Conservation (phyloP, 179 eudicot species). For the Spergularia azorica region DNA sequence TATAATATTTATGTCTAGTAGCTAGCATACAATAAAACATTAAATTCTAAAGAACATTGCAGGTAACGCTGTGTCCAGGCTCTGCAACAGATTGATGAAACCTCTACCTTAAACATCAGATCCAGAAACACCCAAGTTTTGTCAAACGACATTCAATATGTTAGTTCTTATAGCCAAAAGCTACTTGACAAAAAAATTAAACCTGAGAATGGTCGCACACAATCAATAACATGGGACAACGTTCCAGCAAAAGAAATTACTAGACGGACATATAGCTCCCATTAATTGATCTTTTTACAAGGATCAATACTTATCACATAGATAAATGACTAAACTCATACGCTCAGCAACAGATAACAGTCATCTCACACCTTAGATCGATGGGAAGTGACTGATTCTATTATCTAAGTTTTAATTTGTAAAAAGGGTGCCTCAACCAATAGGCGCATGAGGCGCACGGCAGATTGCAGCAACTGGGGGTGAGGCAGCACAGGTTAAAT, state of each 20-base stretch:
- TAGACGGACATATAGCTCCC: neutral
- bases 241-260: too few species aligned
- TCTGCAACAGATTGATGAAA: neutral
- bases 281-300: neutral
- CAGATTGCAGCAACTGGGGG: too few species aligned
- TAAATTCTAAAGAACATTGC: neutral
- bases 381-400: neutral
- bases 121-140: neutral
- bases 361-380: neutral
- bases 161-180: too few species aligned
- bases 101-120: neutral
- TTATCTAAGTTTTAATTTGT: too few species aligned
- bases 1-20: neutral
- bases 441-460: too few species aligned
- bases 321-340: neutral
- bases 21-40: slow-evolving; percentile 1
- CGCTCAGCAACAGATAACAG: neutral
- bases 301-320: neutral
- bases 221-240: too few species aligned
- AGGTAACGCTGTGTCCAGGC: neutral
- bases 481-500: too few species aligned
- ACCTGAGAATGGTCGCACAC: too few species aligned
- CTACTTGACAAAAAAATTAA: too few species aligned
- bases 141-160: neutral
- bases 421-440: too few species aligned